Conservation (phyloP, 129 eudicot species). For the Tagetes patula region DNA sequence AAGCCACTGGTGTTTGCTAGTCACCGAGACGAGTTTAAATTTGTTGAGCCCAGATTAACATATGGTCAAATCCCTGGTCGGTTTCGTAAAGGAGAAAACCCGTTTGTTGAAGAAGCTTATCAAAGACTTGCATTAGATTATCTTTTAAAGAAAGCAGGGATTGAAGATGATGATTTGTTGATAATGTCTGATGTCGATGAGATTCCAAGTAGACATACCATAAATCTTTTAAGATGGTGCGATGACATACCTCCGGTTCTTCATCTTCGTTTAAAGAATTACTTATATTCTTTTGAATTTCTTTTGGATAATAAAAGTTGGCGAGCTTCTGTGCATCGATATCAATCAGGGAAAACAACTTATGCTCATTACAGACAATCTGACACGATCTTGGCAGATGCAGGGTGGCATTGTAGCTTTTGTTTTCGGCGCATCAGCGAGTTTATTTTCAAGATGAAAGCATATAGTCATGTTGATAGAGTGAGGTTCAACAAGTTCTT, state of each 20-base stretch:
- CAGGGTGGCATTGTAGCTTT: constrained; percentile 20
- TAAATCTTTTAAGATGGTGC: constrained; percentile 17
- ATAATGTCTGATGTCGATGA: constrained; percentile 15
- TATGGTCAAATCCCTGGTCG: constrained; percentile 8
- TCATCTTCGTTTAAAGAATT: constrained; percentile 28
- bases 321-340: constrained; percentile 67
- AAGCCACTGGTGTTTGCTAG: constrained; percentile 56
- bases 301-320: constrained; percentile 59
- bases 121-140: constrained; percentile 16
- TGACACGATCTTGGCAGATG: constrained; percentile 49
- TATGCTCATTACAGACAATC: constrained; percentile 68
- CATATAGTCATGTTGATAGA: constrained; percentile 71
- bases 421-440: constrained; percentile 63
- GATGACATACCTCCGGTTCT: constrained; percentile 14
- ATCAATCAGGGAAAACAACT: constrained; percentile 52
- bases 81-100: constrained; percentile 15
- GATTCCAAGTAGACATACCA: constrained; percentile 16
- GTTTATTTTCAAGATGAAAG: constrained; percentile 67
- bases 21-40: constrained; percentile 22
- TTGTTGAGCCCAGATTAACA: constrained; percentile 2
- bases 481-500: constrained; percentile 60
- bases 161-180: constrained; percentile 17
- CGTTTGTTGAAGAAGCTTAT: constrained; percentile 17
- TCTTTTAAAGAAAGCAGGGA: constrained; percentile 8
- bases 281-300: constrained; percentile 68